These are phyloP conservation scores for Cordia subcordata DNA, from an alignment of 257 asterid genomes.

Conservation along the genomic window DNA sequence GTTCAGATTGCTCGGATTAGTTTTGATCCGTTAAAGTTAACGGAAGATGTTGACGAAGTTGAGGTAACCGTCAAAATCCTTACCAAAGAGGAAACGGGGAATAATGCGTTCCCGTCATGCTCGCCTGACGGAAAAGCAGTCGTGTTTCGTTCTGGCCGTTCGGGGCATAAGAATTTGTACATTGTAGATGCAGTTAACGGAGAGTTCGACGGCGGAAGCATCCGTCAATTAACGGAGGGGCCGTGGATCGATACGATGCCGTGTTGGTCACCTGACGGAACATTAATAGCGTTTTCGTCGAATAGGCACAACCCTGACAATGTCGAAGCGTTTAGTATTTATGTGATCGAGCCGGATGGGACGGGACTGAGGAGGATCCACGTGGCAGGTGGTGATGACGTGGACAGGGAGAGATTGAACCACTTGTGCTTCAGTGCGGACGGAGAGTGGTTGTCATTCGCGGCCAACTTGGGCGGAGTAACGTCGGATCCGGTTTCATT, in stretches of 20 bases:
- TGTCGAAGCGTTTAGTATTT: constrained; percentile 45
- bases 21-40: constrained; percentile 35
- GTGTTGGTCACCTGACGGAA: constrained; percentile 83
- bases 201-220: constrained; percentile 49
- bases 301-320: constrained; percentile 55
- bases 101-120: constrained; percentile 82
- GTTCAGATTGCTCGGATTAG: constrained; percentile 78
- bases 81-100: constrained; percentile 58
- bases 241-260: constrained; percentile 95
- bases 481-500: constrained; percentile 68
- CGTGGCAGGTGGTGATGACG: constrained; percentile 40
- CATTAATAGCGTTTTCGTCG: constrained; percentile 73
- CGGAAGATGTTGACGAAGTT: constrained; percentile 23
- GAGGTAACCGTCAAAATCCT: constrained; percentile 48
- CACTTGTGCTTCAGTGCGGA: constrained; percentile 82
- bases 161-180: constrained; percentile 74
- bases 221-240: constrained; percentile 60
- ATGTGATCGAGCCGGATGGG: constrained; percentile 51
- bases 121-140: constrained; percentile 72
- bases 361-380: constrained; percentile 40
- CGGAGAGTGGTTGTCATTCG: constrained; percentile 67
- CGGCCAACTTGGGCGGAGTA: constrained; percentile 66
- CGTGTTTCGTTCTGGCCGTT: constrained; percentile 74
- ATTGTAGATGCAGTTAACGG: constrained; percentile 58
- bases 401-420: constrained; percentile 59